A percentile compares a stretch with the other conserved stretches of the same genome.
Evolutionary conservation across 106 monocot genomes (phyloP).

Genomic region (Platanthera zijinensis): DNA sequence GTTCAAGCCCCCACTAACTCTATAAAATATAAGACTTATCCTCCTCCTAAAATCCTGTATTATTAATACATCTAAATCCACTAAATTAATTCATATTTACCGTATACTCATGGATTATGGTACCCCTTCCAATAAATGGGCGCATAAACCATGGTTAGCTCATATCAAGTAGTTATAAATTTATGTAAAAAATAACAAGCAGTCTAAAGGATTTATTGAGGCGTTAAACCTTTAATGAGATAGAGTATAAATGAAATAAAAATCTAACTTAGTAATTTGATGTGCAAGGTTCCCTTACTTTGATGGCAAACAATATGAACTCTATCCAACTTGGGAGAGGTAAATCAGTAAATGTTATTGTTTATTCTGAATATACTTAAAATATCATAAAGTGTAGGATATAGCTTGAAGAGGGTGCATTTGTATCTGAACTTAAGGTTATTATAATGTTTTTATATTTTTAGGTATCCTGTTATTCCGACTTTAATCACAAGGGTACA

Average conservation of each 20-base stretch:
- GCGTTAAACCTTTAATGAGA: background rate
- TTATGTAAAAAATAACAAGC: too few species aligned
- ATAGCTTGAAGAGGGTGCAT: background rate
- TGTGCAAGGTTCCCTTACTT: background rate
- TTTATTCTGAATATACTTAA: background rate
- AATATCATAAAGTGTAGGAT: background rate
- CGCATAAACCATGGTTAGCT: too few species aligned
- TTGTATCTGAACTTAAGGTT: background rate
- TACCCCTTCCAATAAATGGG: too few species aligned
- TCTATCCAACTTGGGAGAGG: background rate
- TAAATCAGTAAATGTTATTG: background rate
- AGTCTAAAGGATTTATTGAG: too few species aligned
- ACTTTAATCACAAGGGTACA: slow-evolving; percentile 82
- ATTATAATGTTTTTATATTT: background rate
- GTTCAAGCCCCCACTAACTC: too few species aligned
- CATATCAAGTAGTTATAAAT: too few species aligned
- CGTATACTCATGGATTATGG: too few species aligned
- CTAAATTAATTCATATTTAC: too few species aligned
- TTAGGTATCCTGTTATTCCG: slow-evolving; percentile 90
- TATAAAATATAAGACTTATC: too few species aligned
- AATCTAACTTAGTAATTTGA: background rate
- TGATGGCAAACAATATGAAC: background rate
- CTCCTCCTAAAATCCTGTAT: too few species aligned
- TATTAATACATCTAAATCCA: too few species aligned
- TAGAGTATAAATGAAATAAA: background rate